phyloP scores from a whole-genome alignment of 176 grass and related monocot genomes.

The Elaeis guineensis region DNA sequence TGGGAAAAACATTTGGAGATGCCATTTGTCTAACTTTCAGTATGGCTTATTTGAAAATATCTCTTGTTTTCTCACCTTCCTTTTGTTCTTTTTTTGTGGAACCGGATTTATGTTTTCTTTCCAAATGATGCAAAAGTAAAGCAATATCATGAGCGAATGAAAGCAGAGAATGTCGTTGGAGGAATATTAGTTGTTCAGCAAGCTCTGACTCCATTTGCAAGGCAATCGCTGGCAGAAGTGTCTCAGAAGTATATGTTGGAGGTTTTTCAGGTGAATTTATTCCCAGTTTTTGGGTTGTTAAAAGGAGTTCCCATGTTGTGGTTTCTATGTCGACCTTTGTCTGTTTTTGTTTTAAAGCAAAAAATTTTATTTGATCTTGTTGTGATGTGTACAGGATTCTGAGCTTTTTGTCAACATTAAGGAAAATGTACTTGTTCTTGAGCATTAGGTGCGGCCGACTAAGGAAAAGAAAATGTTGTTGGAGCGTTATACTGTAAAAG shows the following conservation, averaged over 20 bases:
- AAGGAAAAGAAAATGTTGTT: constrained; percentile 69
- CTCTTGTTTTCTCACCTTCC: neutral
- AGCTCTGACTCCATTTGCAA: constrained; percentile 59
- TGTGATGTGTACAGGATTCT: constrained; percentile 34
- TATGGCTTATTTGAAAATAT: too few relatives aligned
- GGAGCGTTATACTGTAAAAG: constrained; percentile 72
- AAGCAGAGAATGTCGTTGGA: constrained; percentile 42
- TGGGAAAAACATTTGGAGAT: too few relatives aligned
- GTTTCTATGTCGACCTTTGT: too few relatives aligned
- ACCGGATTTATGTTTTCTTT: constrained; percentile 67
- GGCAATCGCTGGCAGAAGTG: constrained; percentile 33
- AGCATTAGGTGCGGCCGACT: constrained; percentile 46
- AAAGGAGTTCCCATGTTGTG: too few relatives aligned
- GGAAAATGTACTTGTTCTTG: constrained; percentile 55
- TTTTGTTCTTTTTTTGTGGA: neutral
- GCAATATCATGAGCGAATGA: constrained; percentile 74
- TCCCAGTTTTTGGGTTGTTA: too few relatives aligned
- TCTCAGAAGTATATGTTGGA: constrained; percentile 45
- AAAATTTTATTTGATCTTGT: too few relatives aligned
- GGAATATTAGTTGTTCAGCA: constrained; percentile 73
- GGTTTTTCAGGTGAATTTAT: constrained; percentile 61
- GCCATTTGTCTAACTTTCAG: too few relatives aligned
- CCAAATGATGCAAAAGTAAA: constrained; percentile 64
- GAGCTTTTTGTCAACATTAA: constrained; percentile 95
- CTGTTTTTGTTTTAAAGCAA: too few relatives aligned